phyloP scores from a whole-genome alignment of 176 grass and related monocot species.

The Cenchrus purpureus region DNA sequence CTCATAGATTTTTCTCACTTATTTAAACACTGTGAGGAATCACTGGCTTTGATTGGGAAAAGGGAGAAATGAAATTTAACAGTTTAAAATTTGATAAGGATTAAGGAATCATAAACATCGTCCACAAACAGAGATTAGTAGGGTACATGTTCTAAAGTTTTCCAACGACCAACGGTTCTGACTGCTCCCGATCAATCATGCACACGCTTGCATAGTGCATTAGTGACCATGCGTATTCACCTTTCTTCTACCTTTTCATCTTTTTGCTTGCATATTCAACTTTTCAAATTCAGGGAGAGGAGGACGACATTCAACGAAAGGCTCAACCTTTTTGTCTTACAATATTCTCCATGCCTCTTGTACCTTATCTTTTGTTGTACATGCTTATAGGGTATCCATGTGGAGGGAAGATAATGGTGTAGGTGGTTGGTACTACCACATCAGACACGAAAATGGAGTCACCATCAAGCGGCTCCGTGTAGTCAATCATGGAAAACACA shows the following conservation, averaged over 20 bases:
- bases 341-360: slow-evolving; percentile 33
- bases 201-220: slow-evolving; percentile 7
- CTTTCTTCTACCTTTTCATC: not conserved
- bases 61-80: not conserved
- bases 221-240: not conserved
- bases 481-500: slow-evolving; percentile 13
- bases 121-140: not conserved
- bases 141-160: not conserved
- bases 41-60: not conserved
- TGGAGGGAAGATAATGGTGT: slow-evolving; percentile 31
- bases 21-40: not conserved
- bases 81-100: not conserved
- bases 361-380: slow-evolving; percentile 4
- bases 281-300: not conserved
- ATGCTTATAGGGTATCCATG: not conserved
- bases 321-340: not conserved
- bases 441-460: slow-evolving; percentile 34
- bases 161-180: not conserved
- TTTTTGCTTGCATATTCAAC: not conserved
- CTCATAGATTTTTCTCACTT: too few species aligned
- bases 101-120: not conserved
- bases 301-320: not conserved
- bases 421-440: slow-evolving; percentile 51
- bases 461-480: slow-evolving; percentile 6
- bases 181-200: not conserved